A percentile compares a stretch with the other conserved stretches of the same genome.
Conservation (phyloP, 1,139 yeast genomes). For the Debaryomyces nepalensis region DNA sequence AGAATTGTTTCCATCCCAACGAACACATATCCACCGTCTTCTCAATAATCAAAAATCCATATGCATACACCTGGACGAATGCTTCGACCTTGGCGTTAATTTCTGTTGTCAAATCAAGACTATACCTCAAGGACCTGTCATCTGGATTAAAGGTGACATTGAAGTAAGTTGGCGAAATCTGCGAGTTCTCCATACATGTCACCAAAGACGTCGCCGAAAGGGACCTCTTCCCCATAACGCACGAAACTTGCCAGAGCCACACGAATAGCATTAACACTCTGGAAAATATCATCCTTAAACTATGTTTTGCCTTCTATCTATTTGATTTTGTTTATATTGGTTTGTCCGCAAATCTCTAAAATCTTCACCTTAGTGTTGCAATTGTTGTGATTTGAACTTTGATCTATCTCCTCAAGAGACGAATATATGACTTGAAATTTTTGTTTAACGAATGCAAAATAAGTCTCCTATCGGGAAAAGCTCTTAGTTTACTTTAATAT, state of each 20-base stretch:
- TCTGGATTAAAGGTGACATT: constrained; percentile 73
- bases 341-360: too few species aligned
- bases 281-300: background rate
- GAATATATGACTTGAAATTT: background rate
- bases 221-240: constrained; percentile 31
- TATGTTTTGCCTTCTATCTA: background rate
- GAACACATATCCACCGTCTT: constrained; percentile 58
- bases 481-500: background rate
- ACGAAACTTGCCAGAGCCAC: constrained; percentile 8
- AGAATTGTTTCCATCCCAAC: constrained; percentile 76
- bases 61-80: constrained; percentile 69
- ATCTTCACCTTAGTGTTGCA: too few species aligned
- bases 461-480: background rate
- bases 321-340: background rate
- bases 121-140: constrained; percentile 60
- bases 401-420: background rate
- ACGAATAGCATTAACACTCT: constrained; percentile 2
- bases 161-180: constrained; percentile 66
- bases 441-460: background rate
- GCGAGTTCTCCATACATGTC: constrained; percentile 72
- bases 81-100: constrained; percentile 62
- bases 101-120: constrained; percentile 64
- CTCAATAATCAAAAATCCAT: constrained; percentile 68
- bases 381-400: background rate
- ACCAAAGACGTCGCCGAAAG: constrained; percentile 70